Evolutionary conservation across 2,329 filamentous ascomycete species (phyloP).

Genomic region (Fusarium hostae): DNA sequence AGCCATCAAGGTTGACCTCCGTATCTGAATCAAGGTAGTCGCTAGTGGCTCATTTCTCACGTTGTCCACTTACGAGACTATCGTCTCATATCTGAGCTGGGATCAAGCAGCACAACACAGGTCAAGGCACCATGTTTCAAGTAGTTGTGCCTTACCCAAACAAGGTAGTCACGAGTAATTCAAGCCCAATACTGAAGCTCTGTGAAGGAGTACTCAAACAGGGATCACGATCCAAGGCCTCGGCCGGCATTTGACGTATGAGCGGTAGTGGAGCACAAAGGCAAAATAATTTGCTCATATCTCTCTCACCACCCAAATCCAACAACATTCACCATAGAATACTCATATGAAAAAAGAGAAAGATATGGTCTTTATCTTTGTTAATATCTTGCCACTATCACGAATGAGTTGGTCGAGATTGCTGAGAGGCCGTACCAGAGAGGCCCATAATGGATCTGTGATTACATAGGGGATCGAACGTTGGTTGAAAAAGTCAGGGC

Average conservation of each 20-base stretch:
- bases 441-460: slow-evolving; percentile 19
- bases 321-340: background rate
- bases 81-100: background rate
- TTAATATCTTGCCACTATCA: slow-evolving; percentile 29
- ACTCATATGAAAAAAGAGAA: background rate
- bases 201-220: background rate
- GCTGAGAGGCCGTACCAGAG: slow-evolving; percentile 12
- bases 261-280: slow-evolving; percentile 16
- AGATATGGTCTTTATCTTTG: background rate
- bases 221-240: slow-evolving; percentile 4
- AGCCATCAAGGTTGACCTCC: background rate
- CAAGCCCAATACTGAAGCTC: background rate
- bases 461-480: slow-evolving; percentile 33
- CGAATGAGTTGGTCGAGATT: slow-evolving; percentile 10
- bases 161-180: background rate
- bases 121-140: background rate
- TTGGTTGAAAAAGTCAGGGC: slow-evolving; percentile 32
- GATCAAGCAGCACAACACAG: background rate
- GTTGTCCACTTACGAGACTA: background rate
- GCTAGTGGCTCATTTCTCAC: background rate
- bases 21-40: background rate
- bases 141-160: background rate
- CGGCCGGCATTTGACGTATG: slow-evolving; percentile 7
- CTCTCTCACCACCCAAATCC: slow-evolving; percentile 13
- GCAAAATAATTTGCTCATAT: slow-evolving; percentile 41